Evolutionary conservation across 805 yeast genomes (phyloP).

Genomic region (Kuraishia capsulata): DNA sequence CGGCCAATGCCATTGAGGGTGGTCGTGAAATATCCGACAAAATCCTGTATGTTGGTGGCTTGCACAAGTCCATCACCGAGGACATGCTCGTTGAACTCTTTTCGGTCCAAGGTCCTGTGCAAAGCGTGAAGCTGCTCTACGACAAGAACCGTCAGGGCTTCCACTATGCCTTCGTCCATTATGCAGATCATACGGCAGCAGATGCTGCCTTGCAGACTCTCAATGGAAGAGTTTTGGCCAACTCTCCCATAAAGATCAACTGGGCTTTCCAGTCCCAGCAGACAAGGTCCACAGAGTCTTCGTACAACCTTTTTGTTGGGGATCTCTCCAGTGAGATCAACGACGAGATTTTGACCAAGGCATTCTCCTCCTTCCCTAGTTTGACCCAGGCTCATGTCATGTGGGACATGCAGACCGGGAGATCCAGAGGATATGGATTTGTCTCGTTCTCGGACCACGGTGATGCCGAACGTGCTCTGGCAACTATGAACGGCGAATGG

Average conservation of each 20-base stretch:
- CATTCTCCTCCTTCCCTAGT: slow-evolving; percentile 50
- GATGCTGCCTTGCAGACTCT: slow-evolving; percentile 50
- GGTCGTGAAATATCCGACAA: slow-evolving; percentile 73
- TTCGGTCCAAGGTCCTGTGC: slow-evolving; percentile 46
- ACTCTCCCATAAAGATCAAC: slow-evolving; percentile 52
- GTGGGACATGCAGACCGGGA: slow-evolving; percentile 96
- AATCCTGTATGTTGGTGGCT: slow-evolving; percentile 69
- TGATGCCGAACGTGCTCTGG: slow-evolving; percentile 70
- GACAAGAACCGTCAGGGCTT: slow-evolving; percentile 69
- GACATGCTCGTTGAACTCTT: slow-evolving; percentile 54
- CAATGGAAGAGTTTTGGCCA: slow-evolving; percentile 46
- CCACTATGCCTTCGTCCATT: slow-evolving; percentile 82
- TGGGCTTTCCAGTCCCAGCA: slow-evolving; percentile 84
- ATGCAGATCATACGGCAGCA: slow-evolving; percentile 48
- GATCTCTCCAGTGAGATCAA: slow-evolving; percentile 77
- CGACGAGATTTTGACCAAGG: slow-evolving; percentile 56
- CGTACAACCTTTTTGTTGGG: slow-evolving; percentile 75
- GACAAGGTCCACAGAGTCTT: slow-evolving; percentile 36
- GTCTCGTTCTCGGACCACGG: slow-evolving; percentile 59
- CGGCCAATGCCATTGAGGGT: slow-evolving; percentile 70
- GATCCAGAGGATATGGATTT: slow-evolving; percentile 89
- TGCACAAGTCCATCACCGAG: slow-evolving; percentile 58
- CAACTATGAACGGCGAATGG: slow-evolving; percentile 63
- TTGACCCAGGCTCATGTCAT: slow-evolving; percentile 81
- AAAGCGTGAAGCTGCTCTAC: slow-evolving; percentile 58